Base-by-base conservation (phyloP, 306 rosid genomes). In the Purshia tridentata region DNA sequence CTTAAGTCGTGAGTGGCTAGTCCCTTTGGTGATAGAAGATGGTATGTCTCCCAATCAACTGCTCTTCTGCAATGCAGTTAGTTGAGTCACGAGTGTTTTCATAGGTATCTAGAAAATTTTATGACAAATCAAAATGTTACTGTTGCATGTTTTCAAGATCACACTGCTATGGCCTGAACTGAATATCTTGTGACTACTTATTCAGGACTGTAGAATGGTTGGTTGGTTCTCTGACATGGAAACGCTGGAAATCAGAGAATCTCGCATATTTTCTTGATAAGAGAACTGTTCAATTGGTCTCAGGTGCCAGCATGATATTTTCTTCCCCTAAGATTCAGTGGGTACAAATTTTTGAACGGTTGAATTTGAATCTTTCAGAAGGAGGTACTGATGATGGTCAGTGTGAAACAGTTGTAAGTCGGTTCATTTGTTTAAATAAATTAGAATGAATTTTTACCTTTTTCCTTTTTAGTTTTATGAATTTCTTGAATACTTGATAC, bases 301-400 rank as follows among this genome's bases (percentile, higher is more conserved):
- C 86, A 6, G 86, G 83, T 64, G 83, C 86, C 50, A 79, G 83
- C 76, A 39, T 82, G 83, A 72, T 82, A 66, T 82, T 78, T 61
- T 71, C 81, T 65, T 72, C 83, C 44, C 76, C 83, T 20, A 82
- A 82, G 80, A 51, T 48, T 59, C 81, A 82, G 75, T 82, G 86
- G 86, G 55, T 59, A 46, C 74, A 75, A 58, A 77, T 75, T 82
- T 66, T 82, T 66, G 63, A 40, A 0, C 47, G 60, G 46, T 57
- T 78, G 47, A 82, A 71, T 47, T 16, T 75, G 64, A 75, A 51
- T 59, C 13, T 70, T 70, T 67, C 77, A 53, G 42, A 72, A 58
- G 45, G 73, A 64, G 61, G 71, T 51, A 49, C 69, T 53, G 42
- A 23, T 60, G 59, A 53, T n/a, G 45, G 7, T 75, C 16, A 72